Percentiles rank a stretch among this genome's conserved stretches.
These are phyloP conservation scores for Colletotrichum lupini DNA, from an alignment of 2,329 filamentous ascomycete genomes.

Conservation along the genomic window DNA sequence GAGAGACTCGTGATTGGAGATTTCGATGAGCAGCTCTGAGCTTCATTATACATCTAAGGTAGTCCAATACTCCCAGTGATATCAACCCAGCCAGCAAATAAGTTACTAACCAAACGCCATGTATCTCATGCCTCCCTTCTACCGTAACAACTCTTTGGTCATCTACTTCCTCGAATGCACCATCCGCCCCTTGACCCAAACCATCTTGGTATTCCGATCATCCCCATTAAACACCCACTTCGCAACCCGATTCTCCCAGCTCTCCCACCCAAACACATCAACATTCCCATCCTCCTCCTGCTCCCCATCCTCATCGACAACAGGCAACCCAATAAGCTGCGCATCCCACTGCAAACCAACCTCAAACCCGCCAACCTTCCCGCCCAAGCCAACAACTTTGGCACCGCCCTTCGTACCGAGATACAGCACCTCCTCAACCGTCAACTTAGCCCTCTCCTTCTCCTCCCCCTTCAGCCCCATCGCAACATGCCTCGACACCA, in stretches of 20 bases:
- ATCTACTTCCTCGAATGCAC: slow-evolving; percentile 71
- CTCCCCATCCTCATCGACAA: slow-evolving; percentile 56
- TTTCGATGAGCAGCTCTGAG: background rate
- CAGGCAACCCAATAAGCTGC: slow-evolving; percentile 78
- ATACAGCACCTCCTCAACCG: slow-evolving; percentile 87
- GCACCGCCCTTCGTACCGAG: slow-evolving; percentile 92
- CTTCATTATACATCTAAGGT: background rate
- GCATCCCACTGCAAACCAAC: slow-evolving; percentile 92
- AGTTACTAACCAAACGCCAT: background rate
- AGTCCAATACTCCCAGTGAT: background rate
- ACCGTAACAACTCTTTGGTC: background rate
- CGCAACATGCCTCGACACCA: slow-evolving; percentile 80
- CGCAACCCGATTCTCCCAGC: slow-evolving; percentile 84
- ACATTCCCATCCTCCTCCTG: slow-evolving; percentile 69
- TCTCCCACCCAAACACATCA: slow-evolving; percentile 92
- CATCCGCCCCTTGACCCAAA: slow-evolving; percentile 88
- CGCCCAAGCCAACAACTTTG: slow-evolving; percentile 78
- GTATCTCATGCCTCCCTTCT: background rate
- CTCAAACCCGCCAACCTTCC: slow-evolving; percentile 82
- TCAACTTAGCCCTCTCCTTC: slow-evolving; percentile 71
- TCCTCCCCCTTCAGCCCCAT: slow-evolving; percentile 57
- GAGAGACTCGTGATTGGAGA: background rate
- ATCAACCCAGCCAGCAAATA: background rate
- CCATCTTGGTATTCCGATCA: slow-evolving; percentile 87
- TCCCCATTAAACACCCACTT: slow-evolving; percentile 98